Percentiles rank a stretch among this genome's conserved stretches.
phyloP scores from a whole-genome alignment of 805 yeast genomes.

The Pichia ethanolica region DNA sequence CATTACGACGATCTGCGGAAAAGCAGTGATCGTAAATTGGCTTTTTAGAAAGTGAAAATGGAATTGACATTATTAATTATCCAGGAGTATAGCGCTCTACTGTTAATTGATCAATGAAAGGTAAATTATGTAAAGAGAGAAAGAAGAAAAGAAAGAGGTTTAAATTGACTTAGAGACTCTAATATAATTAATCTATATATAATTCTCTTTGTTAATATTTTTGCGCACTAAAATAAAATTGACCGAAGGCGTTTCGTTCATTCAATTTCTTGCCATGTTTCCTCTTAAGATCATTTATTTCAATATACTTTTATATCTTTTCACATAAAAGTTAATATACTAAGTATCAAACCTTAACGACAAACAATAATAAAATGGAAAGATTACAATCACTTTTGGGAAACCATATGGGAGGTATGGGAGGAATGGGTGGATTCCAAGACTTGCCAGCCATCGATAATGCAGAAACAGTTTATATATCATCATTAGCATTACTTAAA shows the following conservation, averaged over 20 bases:
- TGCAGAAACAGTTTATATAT: constrained; percentile 92
- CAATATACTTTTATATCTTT: no score
- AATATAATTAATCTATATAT: no score
- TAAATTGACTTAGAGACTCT: no score
- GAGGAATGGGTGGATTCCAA: constrained; percentile 19
- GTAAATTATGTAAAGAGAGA: not conserved
- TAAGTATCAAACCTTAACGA: no score
- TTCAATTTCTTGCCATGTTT: no score
- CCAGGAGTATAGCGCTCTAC: constrained; percentile 34
- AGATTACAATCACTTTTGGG: constrained; percentile 29
- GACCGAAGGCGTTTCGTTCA: no score
- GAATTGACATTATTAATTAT: constrained; percentile 23
- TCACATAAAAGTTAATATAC: no score
- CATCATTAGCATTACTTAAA: constrained; percentile 88
- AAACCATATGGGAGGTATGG: constrained; percentile 27
- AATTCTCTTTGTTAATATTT: no score
- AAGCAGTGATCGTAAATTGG: constrained; percentile 92
- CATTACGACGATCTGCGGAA: constrained; percentile 50
- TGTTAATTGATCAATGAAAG: not conserved
- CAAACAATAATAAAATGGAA: constrained; percentile 18
- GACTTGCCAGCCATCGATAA: constrained; percentile 88
- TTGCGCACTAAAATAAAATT: no score
- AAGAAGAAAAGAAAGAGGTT: no score
- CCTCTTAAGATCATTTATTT: no score
- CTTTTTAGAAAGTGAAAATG: constrained; percentile 66